phyloP scores from a whole-genome alignment of 2,329 filamentous ascomycete genomes.

The Trichoderma afroharzianum region DNA sequence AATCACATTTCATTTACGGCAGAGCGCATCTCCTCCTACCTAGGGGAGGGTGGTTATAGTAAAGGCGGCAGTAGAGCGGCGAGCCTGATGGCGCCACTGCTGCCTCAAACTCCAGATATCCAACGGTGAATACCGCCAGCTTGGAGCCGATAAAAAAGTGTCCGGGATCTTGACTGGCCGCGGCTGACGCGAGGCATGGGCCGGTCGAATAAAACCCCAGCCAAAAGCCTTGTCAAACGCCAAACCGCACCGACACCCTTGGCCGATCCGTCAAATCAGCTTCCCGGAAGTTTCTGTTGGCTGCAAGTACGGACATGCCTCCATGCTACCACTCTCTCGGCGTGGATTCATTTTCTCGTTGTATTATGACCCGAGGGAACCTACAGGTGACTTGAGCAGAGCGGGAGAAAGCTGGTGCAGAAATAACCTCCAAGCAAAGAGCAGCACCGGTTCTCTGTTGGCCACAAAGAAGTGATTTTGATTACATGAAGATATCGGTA shows the following conservation, averaged over 20 bases:
- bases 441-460: not conserved
- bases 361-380: not conserved
- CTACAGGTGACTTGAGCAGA: not conserved
- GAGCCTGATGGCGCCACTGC: not conserved
- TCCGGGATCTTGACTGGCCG: not conserved
- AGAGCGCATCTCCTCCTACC: not conserved
- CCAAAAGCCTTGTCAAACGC: not conserved
- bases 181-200: not conserved
- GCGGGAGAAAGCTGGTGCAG: not conserved
- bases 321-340: not conserved
- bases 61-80: not conserved
- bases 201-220: not conserved
- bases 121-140: constrained; percentile 1
- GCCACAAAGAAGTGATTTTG: not conserved
- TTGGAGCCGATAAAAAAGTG: not conserved
- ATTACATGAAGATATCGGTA: not conserved
- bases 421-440: not conserved
- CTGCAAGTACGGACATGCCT: not conserved
- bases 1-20: not conserved
- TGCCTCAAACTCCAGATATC: not conserved
- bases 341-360: not conserved
- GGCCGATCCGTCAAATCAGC: not conserved
- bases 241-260: not conserved
- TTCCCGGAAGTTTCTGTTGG: not conserved
- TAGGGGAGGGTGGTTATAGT: not conserved